Evolutionary conservation across 768 basidiomycete genomes (phyloP).

Genomic region (Tricholoma bakamatsutake): DNA sequence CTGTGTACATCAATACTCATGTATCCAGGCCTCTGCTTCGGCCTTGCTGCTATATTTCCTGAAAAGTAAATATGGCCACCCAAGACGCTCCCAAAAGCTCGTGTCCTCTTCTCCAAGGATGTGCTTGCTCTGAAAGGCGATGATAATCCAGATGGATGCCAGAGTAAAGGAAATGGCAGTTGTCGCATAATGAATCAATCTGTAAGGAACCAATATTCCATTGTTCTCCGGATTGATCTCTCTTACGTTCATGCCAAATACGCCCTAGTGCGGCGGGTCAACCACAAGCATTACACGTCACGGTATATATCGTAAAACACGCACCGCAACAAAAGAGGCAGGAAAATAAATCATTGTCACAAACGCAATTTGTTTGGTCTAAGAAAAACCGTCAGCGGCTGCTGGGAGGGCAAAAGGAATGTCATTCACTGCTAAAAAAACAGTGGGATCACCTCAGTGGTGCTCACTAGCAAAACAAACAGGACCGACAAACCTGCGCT

Average conservation of each 20-base stretch:
- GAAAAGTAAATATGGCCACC: conserved; percentile 29
- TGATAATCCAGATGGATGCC: conserved; percentile 48
- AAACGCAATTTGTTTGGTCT: conserved; percentile 57
- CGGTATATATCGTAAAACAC: conserved; percentile 5
- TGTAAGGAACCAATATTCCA: conserved; percentile 25
- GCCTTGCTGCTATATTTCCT: not conserved
- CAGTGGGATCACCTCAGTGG: not conserved
- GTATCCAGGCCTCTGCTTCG: not conserved
- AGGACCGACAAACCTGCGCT: conserved; percentile 32
- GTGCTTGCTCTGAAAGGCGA: conserved; percentile 45
- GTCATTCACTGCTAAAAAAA: conserved; percentile 17
- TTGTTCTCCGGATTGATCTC: conserved; percentile 30
- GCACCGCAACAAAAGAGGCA: conserved; percentile 44
- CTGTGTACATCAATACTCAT: not conserved
- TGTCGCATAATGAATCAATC: conserved; percentile 30
- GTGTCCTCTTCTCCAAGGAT: conserved; percentile 22
- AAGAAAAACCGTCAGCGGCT: not conserved
- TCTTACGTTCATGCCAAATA: conserved; percentile 57
- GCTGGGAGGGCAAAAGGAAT: not conserved
- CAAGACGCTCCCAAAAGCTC: conserved; percentile 25
- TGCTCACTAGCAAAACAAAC: not conserved
- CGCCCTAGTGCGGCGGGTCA: conserved; percentile 25
- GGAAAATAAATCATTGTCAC: conserved; percentile 60
- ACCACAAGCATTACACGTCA: not conserved
- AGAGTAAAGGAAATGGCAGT: conserved; percentile 42